These are phyloP conservation scores for Phyllosticta citribraziliensis DNA, from an alignment of 2,329 filamentous ascomycete genomes.

Conservation along the genomic window DNA sequence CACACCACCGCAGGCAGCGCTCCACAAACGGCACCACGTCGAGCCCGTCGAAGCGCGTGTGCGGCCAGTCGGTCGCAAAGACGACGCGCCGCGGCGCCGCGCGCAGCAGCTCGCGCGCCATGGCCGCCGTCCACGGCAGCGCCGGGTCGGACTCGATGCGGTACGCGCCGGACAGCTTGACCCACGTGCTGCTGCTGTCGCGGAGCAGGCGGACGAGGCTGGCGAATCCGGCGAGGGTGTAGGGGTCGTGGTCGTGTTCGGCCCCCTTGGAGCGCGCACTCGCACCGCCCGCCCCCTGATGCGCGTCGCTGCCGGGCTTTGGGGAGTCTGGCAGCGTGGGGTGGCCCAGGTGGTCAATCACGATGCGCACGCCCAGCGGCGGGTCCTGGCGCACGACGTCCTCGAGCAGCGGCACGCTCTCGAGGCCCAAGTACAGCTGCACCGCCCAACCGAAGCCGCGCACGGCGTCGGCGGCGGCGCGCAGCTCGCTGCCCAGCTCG, in stretches of 20 bases:
- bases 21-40: slow-evolving; percentile 48
- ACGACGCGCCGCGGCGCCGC: slow-evolving; percentile 39
- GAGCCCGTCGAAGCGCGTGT: slow-evolving; percentile 50
- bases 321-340: slow-evolving; percentile 30
- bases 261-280: too few species aligned
- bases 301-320: background rate
- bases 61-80: slow-evolving; percentile 56
- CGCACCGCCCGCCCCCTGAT: too few species aligned
- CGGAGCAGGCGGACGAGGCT: slow-evolving; percentile 40
- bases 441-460: slow-evolving; percentile 45
- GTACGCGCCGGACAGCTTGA: slow-evolving; percentile 52
- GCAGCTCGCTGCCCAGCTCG: slow-evolving; percentile 35
- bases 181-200: slow-evolving; percentile 38
- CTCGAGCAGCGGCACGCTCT: slow-evolving; percentile 40
- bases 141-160: slow-evolving; percentile 39
- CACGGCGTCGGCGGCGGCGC: slow-evolving; percentile 42
- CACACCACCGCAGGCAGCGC: slow-evolving; percentile 45
- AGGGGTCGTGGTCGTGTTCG: slow-evolving; percentile 26
- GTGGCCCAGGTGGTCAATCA: slow-evolving; percentile 51
- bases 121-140: slow-evolving; percentile 37
- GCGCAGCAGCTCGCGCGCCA: slow-evolving; percentile 41
- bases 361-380: slow-evolving; percentile 42
- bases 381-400: slow-evolving; percentile 31
- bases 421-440: slow-evolving; percentile 48
- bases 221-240: slow-evolving; percentile 40